Base-by-base conservation (phyloP, 257 asterid genomes). In the Solanum clarkiae region DNA sequence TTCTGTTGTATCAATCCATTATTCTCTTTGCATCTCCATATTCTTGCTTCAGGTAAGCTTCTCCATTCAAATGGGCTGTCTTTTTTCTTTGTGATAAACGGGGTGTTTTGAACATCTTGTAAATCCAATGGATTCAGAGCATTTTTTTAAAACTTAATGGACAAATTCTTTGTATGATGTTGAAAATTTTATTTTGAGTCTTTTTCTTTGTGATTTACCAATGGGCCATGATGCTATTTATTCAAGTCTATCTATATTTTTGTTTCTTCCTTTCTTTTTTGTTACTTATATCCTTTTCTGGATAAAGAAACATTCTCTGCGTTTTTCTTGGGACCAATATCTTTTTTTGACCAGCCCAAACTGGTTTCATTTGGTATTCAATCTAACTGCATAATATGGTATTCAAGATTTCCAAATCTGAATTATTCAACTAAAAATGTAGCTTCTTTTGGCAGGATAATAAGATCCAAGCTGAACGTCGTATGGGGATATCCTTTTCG, bases 401-500 rank as follows among this genome's bases (percentile, higher is more conserved):
- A 69, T 8, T 29, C 74, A 66, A 26, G 3, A 20, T 66, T 29
- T 68, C 65, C 17, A 80, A 53, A 26, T 53, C 10, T 80, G 66
- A 51, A 80, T 16, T 16, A 55, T 54, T 57, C 47, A 56, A 71
- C 80, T 42, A 71, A 42, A 10, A 18, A 45, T 47, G 44, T 45
- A 20, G 7, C 17, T 86, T 40, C 60, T 74, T 77, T 63, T 83
- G 24, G 68, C 86, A 86, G 88, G 59, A 80, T 62, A 69, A 10
- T 59, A 54, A 83, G 83, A 84, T 72, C 69, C 16, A 84, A 75
- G 59, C 15, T 57, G 80, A 74, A 80, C 77, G 47, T 83, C 85
- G 88, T 60, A 88, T 88, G 88, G 90, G 90, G 83, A 18, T 88
- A 59, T 75, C 86, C 22, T 88, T 84, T 51, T 85, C 90, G 1